Conservation (phyloP, 768 basidiomycete species). For the Rhizopogon vesiculosus region DNA sequence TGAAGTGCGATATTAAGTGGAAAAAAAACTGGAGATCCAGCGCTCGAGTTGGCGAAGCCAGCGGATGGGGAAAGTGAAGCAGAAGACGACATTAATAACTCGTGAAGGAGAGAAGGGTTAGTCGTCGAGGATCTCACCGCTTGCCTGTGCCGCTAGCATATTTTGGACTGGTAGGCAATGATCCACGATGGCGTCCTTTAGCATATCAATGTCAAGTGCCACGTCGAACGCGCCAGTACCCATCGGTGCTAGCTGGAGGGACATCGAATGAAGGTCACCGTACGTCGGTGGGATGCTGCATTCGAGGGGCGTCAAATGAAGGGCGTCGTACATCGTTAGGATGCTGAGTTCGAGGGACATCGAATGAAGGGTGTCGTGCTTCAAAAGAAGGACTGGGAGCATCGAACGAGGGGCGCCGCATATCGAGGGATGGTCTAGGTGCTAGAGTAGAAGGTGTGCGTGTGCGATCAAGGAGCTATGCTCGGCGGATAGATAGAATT, state of each 20-base stretch:
- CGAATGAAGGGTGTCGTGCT: no score
- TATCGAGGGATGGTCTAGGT: no score
- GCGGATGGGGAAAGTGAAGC: slow-evolving; percentile 52
- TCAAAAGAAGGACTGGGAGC: no score
- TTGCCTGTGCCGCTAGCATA: slow-evolving; percentile 71
- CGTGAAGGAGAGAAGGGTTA: slow-evolving; percentile 67
- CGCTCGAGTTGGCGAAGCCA: slow-evolving; percentile 59
- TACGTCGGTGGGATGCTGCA: no score
- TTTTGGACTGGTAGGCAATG: slow-evolving; percentile 86
- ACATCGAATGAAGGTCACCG: no score
- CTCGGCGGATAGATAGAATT: no score
- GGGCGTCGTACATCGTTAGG: no score
- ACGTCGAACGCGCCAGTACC: slow-evolving; percentile 97
- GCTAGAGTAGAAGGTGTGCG: no score
- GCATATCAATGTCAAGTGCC: slow-evolving; percentile 93
- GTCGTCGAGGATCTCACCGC: slow-evolving; percentile 73
- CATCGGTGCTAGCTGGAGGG: slow-evolving; percentile 99
- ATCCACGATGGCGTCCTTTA: slow-evolving; percentile 97
- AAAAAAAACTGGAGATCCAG: slow-evolving; percentile 41
- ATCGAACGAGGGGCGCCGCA: no score
- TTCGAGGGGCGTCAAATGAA: no score
- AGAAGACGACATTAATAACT: slow-evolving; percentile 60
- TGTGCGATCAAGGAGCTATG: no score
- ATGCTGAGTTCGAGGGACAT: no score
- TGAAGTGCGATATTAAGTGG: slow-evolving; percentile 66